Conservation (phyloP, 768 basidiomycete genomes). For the Sarcodon sp. region DNA sequence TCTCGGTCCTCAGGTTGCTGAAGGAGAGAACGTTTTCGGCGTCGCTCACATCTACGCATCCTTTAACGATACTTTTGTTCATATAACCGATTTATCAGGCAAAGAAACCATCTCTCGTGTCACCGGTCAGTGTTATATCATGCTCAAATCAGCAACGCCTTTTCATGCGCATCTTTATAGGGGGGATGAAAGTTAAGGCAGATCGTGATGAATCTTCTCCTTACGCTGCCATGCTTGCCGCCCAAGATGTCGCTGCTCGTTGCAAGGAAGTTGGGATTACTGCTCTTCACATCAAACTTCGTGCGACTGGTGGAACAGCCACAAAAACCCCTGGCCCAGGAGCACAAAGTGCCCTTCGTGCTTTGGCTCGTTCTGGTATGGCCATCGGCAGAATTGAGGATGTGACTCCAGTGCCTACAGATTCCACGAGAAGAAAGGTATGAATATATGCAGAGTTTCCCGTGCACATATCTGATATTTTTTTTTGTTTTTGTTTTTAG, state of each 20-base stretch:
- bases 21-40: conserved; percentile 95
- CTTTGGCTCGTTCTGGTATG: conserved; percentile 97
- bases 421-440: conserved; percentile 95
- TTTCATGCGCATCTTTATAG: conserved; percentile 21
- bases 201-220: conserved; percentile 99
- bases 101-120: conserved; percentile 99
- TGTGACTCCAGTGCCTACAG: conserved; percentile 94
- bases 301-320: conserved; percentile 95
- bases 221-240: conserved; percentile 95
- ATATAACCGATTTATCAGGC: conserved; percentile 96
- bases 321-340: conserved; percentile 99
- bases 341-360: conserved; percentile 95
- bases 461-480: background rate
- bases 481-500: conserved; percentile 24
- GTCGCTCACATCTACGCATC: conserved; percentile 98
- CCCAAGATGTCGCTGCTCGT: conserved; percentile 90
- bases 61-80: conserved; percentile 99
- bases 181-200: conserved; percentile 99
- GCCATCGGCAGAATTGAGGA: conserved; percentile 97
- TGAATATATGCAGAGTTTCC: conserved; percentile 8
- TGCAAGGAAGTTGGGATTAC: conserved; percentile 99
- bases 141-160: background rate
- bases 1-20: conserved; percentile 91
- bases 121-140: conserved; percentile 43
- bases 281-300: conserved; percentile 97